These are phyloP conservation scores for Amesomyces nigricolor DNA, from an alignment of 2,329 filamentous ascomycete genomes.

Conservation along the genomic window DNA sequence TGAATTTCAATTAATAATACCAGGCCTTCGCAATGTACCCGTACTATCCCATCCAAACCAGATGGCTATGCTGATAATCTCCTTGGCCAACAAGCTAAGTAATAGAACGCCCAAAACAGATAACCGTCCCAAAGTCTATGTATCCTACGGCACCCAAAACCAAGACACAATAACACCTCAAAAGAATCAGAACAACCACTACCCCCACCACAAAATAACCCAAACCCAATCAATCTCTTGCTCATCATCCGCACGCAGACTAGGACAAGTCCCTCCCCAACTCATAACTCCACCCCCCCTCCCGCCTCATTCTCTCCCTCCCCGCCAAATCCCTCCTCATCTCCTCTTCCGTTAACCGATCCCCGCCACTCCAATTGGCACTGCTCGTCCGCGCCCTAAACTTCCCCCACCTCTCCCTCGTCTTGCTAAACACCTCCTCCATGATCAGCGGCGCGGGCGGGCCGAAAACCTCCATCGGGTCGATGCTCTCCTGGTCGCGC, in stretches of 20 bases:
- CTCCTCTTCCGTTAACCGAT: conserved; percentile 81
- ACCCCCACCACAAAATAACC: background rate
- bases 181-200: background rate
- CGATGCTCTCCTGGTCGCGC: conserved; percentile 74
- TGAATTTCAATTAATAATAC: background rate
- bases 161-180: no score
- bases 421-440: conserved; percentile 93
- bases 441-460: conserved; percentile 83
- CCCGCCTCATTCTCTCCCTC: conserved; percentile 69
- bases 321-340: conserved; percentile 73
- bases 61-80: background rate
- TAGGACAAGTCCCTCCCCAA: conserved; percentile 44
- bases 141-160: background rate
- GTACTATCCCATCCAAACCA: background rate
- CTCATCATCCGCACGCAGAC: conserved; percentile 4
- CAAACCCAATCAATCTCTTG: background rate
- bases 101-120: background rate
- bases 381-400: conserved; percentile 89
- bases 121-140: background rate
- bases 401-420: conserved; percentile 76
- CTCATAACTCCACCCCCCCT: conserved; percentile 80
- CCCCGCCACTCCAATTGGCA: conserved; percentile 85
- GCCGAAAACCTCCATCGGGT: conserved; percentile 82
- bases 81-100: background rate
- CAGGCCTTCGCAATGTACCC: background rate